Base-by-base conservation (phyloP, 1,139 yeast species). In the Pichia sp. region DNA sequence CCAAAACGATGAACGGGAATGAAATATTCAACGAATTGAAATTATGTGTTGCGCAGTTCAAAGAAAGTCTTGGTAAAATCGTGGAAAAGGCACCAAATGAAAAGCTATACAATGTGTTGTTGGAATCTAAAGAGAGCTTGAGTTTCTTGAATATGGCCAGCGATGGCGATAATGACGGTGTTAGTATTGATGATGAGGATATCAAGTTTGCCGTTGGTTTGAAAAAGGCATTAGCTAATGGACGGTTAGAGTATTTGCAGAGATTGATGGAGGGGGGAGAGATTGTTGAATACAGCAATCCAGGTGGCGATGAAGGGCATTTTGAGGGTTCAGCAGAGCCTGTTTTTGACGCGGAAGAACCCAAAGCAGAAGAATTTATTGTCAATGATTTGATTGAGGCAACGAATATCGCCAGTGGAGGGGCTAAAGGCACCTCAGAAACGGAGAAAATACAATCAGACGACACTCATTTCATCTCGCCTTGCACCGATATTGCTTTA, bases 161-260 rank as follows among this genome's bases (percentile, higher is more conserved):
- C 23, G 1, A 38, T 3, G 41, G 44, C 10, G 38, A 29, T 5
- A 40, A 33, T 5, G 37, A 27, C 3, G 41, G 34, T 7, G 23
- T 40, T 23, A 16, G 23, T 16, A 16, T 16, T 16, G 23, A 64
- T 8, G 61, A 69, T 31, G 67, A 72, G 5, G 47, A 63, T 1
- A 59, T 75, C 26, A 75, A 74, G 39, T 60, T 82, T 35, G 85
- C 86, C 0, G 67, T 81, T 1, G 68, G 69, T 44, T 58, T 85
- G 45, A 79, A 80, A 54, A 66, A 79, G 2, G 61, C 75, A 38
- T 67, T 80, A 52, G 64, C 66, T 27, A 51, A 67, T 5, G 76
- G 76, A 0, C 61, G 70, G 33, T 60, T 79, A 28, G 64, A 55
- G 23, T 16, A 16, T 16, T 16, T 16, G 23, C 23, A 16, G 23